Conservation (phyloP, 495 filamentous ascomycete species). For the Platismatia glauca region DNA sequence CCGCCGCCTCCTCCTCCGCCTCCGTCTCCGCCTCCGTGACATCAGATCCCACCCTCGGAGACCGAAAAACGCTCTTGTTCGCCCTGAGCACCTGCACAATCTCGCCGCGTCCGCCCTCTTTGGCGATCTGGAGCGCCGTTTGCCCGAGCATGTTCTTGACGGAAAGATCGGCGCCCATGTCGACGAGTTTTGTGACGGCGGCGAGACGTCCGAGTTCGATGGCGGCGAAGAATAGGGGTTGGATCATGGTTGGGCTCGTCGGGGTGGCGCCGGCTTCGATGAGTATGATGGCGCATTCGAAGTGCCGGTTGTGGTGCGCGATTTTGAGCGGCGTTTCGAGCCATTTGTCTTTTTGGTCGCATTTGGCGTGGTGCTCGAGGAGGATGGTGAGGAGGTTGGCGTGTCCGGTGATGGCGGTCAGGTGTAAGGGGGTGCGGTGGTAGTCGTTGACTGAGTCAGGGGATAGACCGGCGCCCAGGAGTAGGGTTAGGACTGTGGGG, state of each 20-base stretch:
- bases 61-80: slow-evolving; percentile 6
- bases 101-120: slow-evolving; percentile 6
- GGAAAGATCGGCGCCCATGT: slow-evolving; percentile 8
- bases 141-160: slow-evolving; percentile 14
- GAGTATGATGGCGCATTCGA: slow-evolving; percentile 6
- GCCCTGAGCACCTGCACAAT: slow-evolving; percentile 3
- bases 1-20: background rate
- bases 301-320: slow-evolving; percentile 47
- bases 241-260: background rate
- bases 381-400: slow-evolving; percentile 3
- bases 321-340: slow-evolving; percentile 54
- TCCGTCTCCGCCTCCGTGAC: background rate
- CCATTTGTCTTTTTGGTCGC: slow-evolving; percentile 7
- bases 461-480: slow-evolving; percentile 4
- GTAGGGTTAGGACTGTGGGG: slow-evolving; percentile 1
- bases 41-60: slow-evolving; percentile 1
- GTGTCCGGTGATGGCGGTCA: slow-evolving; percentile 2
- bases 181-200: slow-evolving; percentile 11
- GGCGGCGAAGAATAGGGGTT: slow-evolving; percentile 12
- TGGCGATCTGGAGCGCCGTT: slow-evolving; percentile 14
- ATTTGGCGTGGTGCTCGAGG: background rate
- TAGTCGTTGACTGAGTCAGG: slow-evolving; percentile 4
- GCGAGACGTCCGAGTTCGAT: slow-evolving; percentile 9
- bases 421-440: slow-evolving; percentile 14
- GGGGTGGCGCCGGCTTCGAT: slow-evolving; percentile 11